A percentile compares a stretch with the other conserved stretches of the same genome.
phyloP scores from a whole-genome alignment of 805 yeast genomes.

The Teunomyces aglyptinius region DNA sequence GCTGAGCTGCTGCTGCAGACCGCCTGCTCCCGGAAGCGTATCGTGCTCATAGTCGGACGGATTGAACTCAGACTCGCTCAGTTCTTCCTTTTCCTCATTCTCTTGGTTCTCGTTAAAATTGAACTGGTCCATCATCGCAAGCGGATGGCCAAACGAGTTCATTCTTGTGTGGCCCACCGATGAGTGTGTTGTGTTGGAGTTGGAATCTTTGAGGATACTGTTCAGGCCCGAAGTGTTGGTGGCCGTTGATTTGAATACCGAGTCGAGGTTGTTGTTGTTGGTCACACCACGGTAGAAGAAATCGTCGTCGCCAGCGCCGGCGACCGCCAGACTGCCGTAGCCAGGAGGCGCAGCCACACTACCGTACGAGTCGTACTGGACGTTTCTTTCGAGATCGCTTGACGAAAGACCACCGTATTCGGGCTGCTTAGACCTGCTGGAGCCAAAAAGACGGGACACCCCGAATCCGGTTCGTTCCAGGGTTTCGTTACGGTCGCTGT shows the following conservation, averaged over 20 bases:
- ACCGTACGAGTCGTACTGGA: constrained; percentile 14
- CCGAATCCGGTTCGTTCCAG: constrained; percentile 16
- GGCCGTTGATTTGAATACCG: constrained; percentile 27
- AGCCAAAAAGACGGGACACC: constrained; percentile 30
- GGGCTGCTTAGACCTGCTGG: constrained; percentile 9
- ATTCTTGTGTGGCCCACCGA: constrained; percentile 23
- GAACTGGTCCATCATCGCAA: constrained; percentile 20
- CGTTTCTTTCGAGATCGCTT: constrained; percentile 26
- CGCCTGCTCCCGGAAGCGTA: constrained; percentile 3
- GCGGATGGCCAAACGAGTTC: constrained; percentile 26
- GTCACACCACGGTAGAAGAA: constrained; percentile 45
- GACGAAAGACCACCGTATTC: neutral
- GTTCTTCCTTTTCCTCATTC: constrained; percentile 9
- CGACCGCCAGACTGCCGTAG: constrained; percentile 8
- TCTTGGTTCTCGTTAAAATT: constrained; percentile 17
- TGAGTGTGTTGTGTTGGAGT: constrained; percentile 11
- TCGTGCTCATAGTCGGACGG: constrained; percentile 20
- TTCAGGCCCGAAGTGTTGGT: constrained; percentile 9
- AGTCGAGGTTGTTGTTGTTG: constrained; percentile 41
- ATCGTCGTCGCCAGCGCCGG: constrained; percentile 23
- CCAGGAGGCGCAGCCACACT: constrained; percentile 7
- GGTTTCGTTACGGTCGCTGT: constrained; percentile 16
- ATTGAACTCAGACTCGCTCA: constrained; percentile 14
- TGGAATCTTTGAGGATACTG: constrained; percentile 4
- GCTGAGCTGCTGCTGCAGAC: neutral